phyloP scores from a whole-genome alignment of 2,329 filamentous ascomycete genomes.

The Pyrenophora seminiperda region DNA sequence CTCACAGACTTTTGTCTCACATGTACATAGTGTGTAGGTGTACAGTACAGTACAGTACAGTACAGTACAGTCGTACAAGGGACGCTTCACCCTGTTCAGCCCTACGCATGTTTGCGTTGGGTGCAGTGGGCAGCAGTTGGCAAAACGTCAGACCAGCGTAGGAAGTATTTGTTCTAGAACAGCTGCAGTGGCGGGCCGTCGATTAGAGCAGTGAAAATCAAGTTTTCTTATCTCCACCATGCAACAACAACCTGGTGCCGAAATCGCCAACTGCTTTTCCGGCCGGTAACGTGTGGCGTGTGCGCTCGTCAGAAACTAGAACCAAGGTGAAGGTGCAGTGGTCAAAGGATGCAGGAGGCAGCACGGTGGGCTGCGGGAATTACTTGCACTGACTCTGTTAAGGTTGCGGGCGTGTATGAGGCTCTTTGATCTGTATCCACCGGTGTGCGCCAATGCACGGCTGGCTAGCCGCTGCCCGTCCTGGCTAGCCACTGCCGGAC shows the following conservation, averaged over 20 bases:
- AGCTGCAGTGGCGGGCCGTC: neutral
- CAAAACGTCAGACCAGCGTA: neutral
- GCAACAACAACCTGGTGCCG: conserved; percentile 2
- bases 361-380: conserved; percentile 8
- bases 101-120: conserved; percentile 21
- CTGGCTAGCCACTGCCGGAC: conserved; percentile 9
- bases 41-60: too few relatives aligned
- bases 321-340: neutral
- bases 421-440: conserved; percentile 13
- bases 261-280: conserved; percentile 7
- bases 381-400: neutral
- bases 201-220: conserved; percentile 1
- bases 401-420: conserved; percentile 8
- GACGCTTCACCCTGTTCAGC: conserved; percentile 19
- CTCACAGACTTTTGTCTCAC: conserved; percentile 4
- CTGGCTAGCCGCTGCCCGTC: conserved; percentile 18
- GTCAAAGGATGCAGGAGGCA: conserved; percentile 6
- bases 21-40: too few relatives aligned
- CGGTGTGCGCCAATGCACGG: conserved; percentile 16
- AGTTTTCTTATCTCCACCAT: conserved; percentile 16
- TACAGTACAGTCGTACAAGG: too few relatives aligned
- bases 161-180: conserved; percentile 11
- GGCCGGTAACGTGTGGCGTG: conserved; percentile 6
- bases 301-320: neutral
- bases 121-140: conserved; percentile 3